Base-by-base conservation (phyloP, 2,329 filamentous ascomycete species). In the Claviceps pazoutovae region DNA sequence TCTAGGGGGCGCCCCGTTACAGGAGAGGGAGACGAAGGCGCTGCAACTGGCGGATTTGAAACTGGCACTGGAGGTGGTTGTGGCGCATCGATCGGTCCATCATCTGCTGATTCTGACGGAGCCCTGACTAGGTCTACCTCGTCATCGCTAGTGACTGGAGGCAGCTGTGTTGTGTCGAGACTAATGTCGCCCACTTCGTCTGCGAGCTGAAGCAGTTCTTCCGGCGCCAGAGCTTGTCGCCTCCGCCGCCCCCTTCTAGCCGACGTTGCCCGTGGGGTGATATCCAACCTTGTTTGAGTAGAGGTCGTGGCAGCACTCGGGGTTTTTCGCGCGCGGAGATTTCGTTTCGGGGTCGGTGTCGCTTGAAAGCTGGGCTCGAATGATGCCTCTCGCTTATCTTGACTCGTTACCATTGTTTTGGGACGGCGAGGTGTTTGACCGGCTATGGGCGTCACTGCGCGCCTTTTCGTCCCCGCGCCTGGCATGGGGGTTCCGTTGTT, bases 401-500 rank as follows among this genome's bases (percentile, higher is more conserved):
- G 56, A 16, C 58, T 53, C 52, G 64, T 53, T 52, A 64, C 62
- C 51, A 60, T 54, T 14, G 56, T 64, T 30, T 68, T 69, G 46
- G 63, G 59, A 23, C 64, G 62, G 41, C 66, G 60, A 23, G 68
- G 61, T 1, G 62, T 65, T 48, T 64, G 66, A 49, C 59, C 62
- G 17, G 69, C 9, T 34, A 34, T 64, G 4, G 74, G 74, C 1
- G 74, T 75, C 11, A 64, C 70, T 7, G 72, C 68, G 53, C 71
- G 69, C 58, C 74, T 73, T 56, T 71, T 75, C 3, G 62, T 67
- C 13, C 65, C 61, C 16, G 65, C 63, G 46, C 60, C 63, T 1
- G 74, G 72, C 55, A 72, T 67, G 2, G 77, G 77, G 3, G 76
- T 80, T 5, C 72, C 75, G 52, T 76, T 75, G 30, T 70, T 70